phyloP scores from a whole-genome alignment of 106 monocot species.

The Dioscorea zingiberensis region DNA sequence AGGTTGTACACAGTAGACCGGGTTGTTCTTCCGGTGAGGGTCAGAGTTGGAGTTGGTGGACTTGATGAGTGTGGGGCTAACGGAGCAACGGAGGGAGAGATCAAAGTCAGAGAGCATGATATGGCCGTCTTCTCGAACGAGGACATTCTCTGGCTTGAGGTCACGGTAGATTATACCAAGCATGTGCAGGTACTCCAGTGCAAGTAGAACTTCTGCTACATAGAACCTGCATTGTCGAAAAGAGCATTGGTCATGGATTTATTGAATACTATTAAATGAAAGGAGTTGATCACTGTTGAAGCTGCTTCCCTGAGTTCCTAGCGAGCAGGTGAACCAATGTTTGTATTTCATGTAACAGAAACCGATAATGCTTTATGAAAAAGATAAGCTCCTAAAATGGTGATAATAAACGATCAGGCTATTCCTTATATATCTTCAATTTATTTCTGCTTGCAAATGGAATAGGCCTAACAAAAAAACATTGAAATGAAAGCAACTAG shows the following conservation, averaged over 20 bases:
- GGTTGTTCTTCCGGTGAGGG: constrained; percentile 9
- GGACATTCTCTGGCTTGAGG: constrained; percentile 34
- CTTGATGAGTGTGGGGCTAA: constrained; percentile 25
- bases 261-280: too few species aligned
- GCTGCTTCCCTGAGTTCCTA: too few species aligned
- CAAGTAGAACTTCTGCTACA: constrained; percentile 30
- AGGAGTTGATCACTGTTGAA: too few species aligned
- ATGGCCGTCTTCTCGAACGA: constrained; percentile 22
- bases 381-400: too few species aligned
- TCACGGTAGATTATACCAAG: constrained; percentile 31
- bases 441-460: too few species aligned
- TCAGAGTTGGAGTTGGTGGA: constrained; percentile 13
- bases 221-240: constrained; percentile 25
- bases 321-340: too few species aligned
- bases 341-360: too few species aligned
- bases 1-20: constrained; percentile 5
- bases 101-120: constrained; percentile 13
- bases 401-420: too few species aligned
- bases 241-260: not conserved
- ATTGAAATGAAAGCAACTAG: too few species aligned
- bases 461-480: too few species aligned
- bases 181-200: constrained; percentile 35
- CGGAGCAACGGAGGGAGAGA: constrained; percentile 22
- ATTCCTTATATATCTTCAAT: too few species aligned
- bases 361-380: too few species aligned